These are phyloP conservation scores for Triticum monococcum DNA, from an alignment of 176 grass and related monocot species.

Conservation along the genomic window DNA sequence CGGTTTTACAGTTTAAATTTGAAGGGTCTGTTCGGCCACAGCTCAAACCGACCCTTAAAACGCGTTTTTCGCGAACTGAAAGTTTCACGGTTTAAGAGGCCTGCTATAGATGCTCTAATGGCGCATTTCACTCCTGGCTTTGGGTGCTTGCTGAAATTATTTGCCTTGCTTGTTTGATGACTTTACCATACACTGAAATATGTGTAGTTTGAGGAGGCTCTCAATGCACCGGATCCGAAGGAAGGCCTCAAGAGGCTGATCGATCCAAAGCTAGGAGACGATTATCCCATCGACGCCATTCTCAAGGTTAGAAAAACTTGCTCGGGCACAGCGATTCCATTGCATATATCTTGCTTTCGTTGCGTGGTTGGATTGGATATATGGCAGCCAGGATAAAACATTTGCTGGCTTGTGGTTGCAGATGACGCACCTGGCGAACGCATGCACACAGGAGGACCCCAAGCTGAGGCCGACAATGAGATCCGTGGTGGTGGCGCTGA, in stretches of 20 bases:
- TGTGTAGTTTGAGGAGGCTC: slow-evolving; percentile 78
- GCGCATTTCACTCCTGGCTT: not conserved
- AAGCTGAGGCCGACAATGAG: slow-evolving; percentile 71
- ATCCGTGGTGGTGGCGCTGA: slow-evolving; percentile 77
- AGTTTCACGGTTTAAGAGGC: too few species aligned
- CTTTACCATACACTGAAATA: not conserved
- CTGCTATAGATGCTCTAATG: too few species aligned
- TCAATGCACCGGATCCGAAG: slow-evolving; percentile 51
- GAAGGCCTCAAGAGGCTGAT: slow-evolving; percentile 55
- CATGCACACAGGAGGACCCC: slow-evolving; percentile 81
- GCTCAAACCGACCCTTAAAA: too few species aligned
- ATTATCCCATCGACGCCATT: slow-evolving; percentile 62
- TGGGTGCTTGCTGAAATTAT: not conserved
- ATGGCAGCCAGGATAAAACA: too few species aligned
- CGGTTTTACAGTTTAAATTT: too few species aligned
- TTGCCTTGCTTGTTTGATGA: not conserved
- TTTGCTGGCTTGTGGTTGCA: slow-evolving; percentile 7
- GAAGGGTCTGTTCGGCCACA: too few species aligned
- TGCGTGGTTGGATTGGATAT: not conserved
- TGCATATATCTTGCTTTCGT: not conserved
- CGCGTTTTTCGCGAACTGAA: too few species aligned
- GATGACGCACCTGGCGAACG: slow-evolving; percentile 73
- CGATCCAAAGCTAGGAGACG: slow-evolving; percentile 68
- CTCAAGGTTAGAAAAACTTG: slow-evolving; percentile 39
- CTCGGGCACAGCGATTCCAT: not conserved